Base-by-base conservation (phyloP, 345 rosid species). In the Salix koriyanagi region DNA sequence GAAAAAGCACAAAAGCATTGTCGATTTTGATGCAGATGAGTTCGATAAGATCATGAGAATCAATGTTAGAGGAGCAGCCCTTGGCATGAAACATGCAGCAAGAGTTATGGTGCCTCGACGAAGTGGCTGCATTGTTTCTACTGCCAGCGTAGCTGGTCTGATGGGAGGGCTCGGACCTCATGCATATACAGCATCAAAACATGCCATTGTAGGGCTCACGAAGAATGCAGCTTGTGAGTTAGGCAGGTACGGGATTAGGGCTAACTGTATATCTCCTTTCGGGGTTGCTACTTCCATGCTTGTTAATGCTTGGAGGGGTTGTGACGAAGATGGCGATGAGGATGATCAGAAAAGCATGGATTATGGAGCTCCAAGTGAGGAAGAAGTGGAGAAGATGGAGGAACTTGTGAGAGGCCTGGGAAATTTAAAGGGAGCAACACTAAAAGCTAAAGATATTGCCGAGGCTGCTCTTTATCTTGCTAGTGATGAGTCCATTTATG, bases 401-500 rank as follows among this genome's bases (percentile, higher is more conserved):
- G 67, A 6, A 11, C n/a, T 4, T 34, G 61, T 75, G 60, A 56
- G 48, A 69, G 67, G 2, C 52, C 23, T 50, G 28, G 60, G 60
- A 12, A 75, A 75, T 62, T 56, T 61, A n/a, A 19, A 73, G 64
- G 76, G 76, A 6, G 58, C 62, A 46, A 73, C 62, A 26, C 26
- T 73, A 14, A 61, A 26, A 25, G 36, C 56, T 28, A 39, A 36
- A 56, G 77, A 75, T 75, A 70, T 75, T 30, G 77, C 77, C 21
- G 77, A 75, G 34, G 77, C 77, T 44, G 71, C 71, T 66, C 50
- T 75, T 32, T 75, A 46, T 66, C 66, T 66, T 28, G 77, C 64
- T 5, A 75, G 77, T n/a, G 77, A 75, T 50, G 77, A 75, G n/a
- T 75, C 77, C 6, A 75, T 48, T 25, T 75, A 48, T 15, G 15